These are phyloP conservation scores for Coccomyxa subellipsoidea DNA, from an alignment of 163 green algal genomes.

Conservation along the genomic window DNA sequence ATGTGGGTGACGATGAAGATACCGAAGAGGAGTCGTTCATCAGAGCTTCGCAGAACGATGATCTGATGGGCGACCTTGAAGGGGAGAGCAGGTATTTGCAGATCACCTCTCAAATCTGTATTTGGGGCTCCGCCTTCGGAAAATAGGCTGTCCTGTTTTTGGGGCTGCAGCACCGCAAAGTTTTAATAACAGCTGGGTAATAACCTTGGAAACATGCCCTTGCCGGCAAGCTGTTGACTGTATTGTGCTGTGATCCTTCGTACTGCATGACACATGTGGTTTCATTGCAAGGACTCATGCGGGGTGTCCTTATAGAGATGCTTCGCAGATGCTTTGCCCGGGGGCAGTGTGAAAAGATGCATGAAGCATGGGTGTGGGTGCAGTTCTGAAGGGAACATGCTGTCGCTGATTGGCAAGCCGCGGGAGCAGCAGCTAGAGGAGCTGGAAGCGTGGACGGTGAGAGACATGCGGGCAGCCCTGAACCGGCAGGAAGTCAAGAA, in stretches of 20 bases:
- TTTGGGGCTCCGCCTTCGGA: too few species aligned
- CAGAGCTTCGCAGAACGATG: neutral
- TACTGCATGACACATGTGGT: too few species aligned
- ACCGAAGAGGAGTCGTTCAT: neutral
- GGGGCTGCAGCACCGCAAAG: too few species aligned
- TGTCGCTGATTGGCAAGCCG: neutral
- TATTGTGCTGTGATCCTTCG: too few species aligned
- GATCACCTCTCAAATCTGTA: neutral
- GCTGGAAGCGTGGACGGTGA: neutral
- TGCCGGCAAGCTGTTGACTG: too few species aligned
- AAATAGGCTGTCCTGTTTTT: too few species aligned
- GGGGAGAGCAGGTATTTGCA: neutral
- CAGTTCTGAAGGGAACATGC: neutral
- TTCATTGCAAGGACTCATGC: too few species aligned
- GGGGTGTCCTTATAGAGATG: too few species aligned
- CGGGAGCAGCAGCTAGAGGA: neutral
- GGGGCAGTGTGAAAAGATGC: neutral
- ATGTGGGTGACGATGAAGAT: neutral
- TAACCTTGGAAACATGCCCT: too few species aligned
- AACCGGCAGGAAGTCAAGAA: neutral
- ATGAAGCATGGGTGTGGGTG: neutral
- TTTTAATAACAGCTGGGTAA: too few species aligned
- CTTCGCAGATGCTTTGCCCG: too few species aligned
- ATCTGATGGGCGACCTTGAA: neutral
- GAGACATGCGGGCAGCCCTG: neutral